A percentile compares a stretch with the other conserved stretches of the same genome.
These are phyloP conservation scores for Tuber magnatum DNA, from an alignment of 495 filamentous ascomycete species.

Conservation along the genomic window DNA sequence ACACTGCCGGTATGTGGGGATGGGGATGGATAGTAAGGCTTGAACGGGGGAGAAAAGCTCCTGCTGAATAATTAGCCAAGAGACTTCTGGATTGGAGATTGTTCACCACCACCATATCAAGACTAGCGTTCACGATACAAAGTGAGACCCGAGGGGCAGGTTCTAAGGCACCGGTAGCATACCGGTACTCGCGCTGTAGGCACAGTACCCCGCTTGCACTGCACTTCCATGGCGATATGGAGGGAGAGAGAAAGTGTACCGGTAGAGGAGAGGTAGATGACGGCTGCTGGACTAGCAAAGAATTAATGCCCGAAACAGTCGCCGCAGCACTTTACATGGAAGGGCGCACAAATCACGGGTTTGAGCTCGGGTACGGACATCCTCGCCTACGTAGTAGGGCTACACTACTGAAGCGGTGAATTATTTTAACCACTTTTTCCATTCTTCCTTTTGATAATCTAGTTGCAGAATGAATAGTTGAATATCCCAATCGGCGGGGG, in stretches of 20 bases:
- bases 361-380: neutral
- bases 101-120: neutral
- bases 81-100: neutral
- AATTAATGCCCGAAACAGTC: neutral
- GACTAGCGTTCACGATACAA: neutral
- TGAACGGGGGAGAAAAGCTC: neutral
- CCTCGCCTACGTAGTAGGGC: neutral
- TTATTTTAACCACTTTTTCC: neutral
- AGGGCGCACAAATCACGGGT: neutral
- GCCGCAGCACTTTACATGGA: neutral
- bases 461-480: neutral
- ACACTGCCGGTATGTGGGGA: neutral
- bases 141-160: neutral
- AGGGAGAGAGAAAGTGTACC: neutral
- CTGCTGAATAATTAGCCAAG: neutral
- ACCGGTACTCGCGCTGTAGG: neutral
- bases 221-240: neutral
- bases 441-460: neutral
- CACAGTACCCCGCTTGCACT: constrained; percentile 1
- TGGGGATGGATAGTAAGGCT: neutral
- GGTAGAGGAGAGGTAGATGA: neutral
- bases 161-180: neutral
- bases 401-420: neutral
- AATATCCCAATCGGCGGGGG: neutral
- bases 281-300: neutral